Evolutionary conservation across 768 basidiomycete species (phyloP), one percentile per base, ranked within the genome.

Genomic region (Rhodotorula toruloides): DNA sequence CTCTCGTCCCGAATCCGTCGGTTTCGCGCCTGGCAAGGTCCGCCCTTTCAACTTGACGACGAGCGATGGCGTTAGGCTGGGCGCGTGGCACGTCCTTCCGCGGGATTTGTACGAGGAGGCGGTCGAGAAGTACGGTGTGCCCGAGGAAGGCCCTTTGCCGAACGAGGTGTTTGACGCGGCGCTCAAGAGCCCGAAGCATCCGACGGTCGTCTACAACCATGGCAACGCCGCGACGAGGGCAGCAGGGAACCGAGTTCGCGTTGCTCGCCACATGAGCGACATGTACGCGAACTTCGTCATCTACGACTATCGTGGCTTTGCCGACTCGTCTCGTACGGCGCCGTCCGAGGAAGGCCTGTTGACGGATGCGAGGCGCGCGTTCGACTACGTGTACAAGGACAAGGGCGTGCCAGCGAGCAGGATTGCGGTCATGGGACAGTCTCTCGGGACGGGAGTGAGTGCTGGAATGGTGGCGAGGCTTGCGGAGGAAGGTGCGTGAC

Each of bases 191-290:
- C 81, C 22, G 69, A 79, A 78, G 1, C 77, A 82, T 34, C 90
- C 90, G 0, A 92, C 88, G 0, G 79, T 94, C n/a, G 80, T 97
- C n/a, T 94, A 89, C 78, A 81, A 93, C 48, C 94, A 97, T 70
- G 94, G 94, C 16, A 94, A 94, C 68, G 87, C 86, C 1, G 92
- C 81, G 0, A 91, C 88, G 0, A 84, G 93, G 22, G 89, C 89
- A 0, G 80, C 83, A 11, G 68, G 79, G 2, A 82, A 81, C 47
- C 87, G 93, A 17, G 80, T 92, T n/a, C 81, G 81, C 25, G 82
- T 85, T 3, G 72, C 53, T 2, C 57, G 67, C 11, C 61, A 72
- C 46, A n/a, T 65, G 25, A 42, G 42, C 44, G 83, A 86, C 1
- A 78, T 90, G 12, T 79, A 80, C 25, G 83, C 83, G 27, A 93